A percentile compares a stretch with the other conserved stretches of the same genome.
phyloP scores from a whole-genome alignment of 2,329 filamentous ascomycete species.

The Botrytis cinerea region DNA sequence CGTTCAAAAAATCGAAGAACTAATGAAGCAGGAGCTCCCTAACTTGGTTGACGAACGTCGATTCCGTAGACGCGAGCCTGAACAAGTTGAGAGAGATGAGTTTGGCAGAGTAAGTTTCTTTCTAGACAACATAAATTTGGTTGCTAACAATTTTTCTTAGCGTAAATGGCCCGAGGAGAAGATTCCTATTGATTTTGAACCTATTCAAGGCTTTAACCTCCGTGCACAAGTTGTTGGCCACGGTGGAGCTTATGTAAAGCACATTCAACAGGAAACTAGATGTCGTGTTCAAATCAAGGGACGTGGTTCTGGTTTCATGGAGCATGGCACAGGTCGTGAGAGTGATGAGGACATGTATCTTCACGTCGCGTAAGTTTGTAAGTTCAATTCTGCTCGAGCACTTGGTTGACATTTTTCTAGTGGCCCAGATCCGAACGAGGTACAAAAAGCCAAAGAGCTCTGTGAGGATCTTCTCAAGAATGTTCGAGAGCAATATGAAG shows the following conservation, averaged over 20 bases:
- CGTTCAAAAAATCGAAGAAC: conserved; percentile 83
- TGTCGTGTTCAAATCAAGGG: conserved; percentile 99
- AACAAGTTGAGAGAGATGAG: conserved; percentile 84
- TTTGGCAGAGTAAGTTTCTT: conserved; percentile 73
- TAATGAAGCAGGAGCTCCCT: conserved; percentile 94
- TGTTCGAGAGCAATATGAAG: conserved; percentile 86
- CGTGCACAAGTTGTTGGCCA: conserved; percentile 95
- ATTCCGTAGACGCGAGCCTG: conserved; percentile 79
- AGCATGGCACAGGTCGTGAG: conserved; percentile 82
- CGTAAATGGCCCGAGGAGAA: conserved; percentile 99
- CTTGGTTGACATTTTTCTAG: conserved; percentile 48
- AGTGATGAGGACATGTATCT: conserved; percentile 97
- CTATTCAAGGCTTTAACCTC: conserved; percentile 91
- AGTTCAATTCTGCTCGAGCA: background rate
- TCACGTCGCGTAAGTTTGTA: conserved; percentile 77
- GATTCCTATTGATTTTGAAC: conserved; percentile 87
- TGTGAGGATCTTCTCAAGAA: conserved; percentile 86
- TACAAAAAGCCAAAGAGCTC: conserved; percentile 82
- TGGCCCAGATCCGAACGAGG: conserved; percentile 83
- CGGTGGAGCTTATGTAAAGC: conserved; percentile 93
- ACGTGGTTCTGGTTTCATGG: conserved; percentile 90
- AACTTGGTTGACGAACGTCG: conserved; percentile 93
- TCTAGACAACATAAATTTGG: background rate
- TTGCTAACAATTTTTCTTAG: conserved; percentile 48
- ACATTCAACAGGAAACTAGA: conserved; percentile 92